These are phyloP conservation scores for Colletotrichum lindemuthianum DNA, from an alignment of 2,329 filamentous ascomycete species.

Conservation along the genomic window DNA sequence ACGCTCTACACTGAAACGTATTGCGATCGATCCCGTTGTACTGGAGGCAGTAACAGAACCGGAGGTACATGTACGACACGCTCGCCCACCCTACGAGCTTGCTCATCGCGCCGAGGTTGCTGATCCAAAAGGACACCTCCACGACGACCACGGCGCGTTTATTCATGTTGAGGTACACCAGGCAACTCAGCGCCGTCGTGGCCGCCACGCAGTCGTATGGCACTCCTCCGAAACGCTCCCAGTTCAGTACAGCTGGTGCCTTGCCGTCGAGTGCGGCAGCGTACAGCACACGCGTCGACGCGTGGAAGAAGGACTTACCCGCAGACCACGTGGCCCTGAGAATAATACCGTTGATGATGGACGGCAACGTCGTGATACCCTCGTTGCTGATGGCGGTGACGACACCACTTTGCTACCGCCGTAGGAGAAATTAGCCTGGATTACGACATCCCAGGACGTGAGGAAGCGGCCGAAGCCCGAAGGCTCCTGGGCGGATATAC, in stretches of 20 bases:
- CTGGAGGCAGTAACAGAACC: conserved; percentile 73
- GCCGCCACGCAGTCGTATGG: conserved; percentile 30
- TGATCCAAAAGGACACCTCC: conserved; percentile 58
- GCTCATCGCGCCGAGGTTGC: conserved; percentile 72
- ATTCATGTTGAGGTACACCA: conserved; percentile 72
- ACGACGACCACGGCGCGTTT: conserved; percentile 55
- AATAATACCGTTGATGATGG: conserved; percentile 81
- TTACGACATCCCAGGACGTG: conserved; percentile 56
- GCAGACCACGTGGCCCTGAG: conserved; percentile 77
- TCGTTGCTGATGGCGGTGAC: conserved; percentile 76
- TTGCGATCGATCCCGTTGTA: conserved; percentile 73
- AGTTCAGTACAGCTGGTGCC: conserved; percentile 66
- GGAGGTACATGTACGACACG: conserved; percentile 74
- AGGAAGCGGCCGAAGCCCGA: conserved; percentile 53
- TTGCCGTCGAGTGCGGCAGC: conserved; percentile 69
- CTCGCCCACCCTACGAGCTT: conserved; percentile 76
- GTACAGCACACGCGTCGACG: conserved; percentile 69
- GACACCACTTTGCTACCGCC: conserved; percentile 60
- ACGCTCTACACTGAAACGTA: conserved; percentile 71
- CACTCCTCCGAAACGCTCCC: conserved; percentile 52
- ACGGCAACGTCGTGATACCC: conserved; percentile 73
- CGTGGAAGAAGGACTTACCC: conserved; percentile 72
- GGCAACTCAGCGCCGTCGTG: conserved; percentile 68
- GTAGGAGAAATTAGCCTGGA: conserved; percentile 59
- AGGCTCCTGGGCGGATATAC: conserved; percentile 50